Conservation (phyloP, 2,329 filamentous ascomycete genomes). For the Thermothelomyces thermophilus region DNA sequence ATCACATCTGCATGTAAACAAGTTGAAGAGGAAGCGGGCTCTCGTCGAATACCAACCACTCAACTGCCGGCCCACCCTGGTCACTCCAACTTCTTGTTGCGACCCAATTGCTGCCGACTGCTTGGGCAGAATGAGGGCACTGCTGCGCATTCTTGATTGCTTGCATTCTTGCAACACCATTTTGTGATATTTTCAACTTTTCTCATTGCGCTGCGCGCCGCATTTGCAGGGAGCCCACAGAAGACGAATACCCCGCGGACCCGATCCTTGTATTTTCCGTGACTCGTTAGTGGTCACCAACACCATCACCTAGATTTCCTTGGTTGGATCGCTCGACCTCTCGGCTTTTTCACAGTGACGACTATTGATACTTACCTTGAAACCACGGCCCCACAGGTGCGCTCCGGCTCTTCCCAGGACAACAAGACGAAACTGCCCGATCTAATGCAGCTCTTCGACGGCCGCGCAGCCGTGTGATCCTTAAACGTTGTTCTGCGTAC, state of each 20-base stretch:
- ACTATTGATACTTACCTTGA: conserved; percentile 2
- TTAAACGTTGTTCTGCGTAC: conserved; percentile 10
- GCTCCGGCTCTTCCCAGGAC: conserved; percentile 2
- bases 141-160: conserved; percentile 8
- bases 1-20: conserved; percentile 22
- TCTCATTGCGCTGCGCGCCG: conserved; percentile 20
- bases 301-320: no score
- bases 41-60: conserved; percentile 15
- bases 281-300: no score
- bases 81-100: conserved; percentile 13
- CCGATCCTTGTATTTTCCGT: conserved; percentile 1
- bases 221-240: conserved; percentile 10
- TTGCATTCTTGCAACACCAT: conserved; percentile 12
- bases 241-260: background rate
- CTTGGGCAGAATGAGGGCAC: conserved; percentile 21
- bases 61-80: conserved; percentile 20
- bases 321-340: no score
- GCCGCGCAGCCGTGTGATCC: conserved; percentile 21
- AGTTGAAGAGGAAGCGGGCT: background rate
- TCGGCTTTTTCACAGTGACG: background rate
- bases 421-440: conserved; percentile 3
- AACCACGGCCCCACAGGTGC: conserved; percentile 7
- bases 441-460: conserved; percentile 26
- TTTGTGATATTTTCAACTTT: conserved; percentile 11
- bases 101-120: conserved; percentile 16